Evolutionary conservation across 257 asterid species (phyloP), one percentile per base, ranked within the genome.

Genomic region (Nyctanthes arbortristis): DNA sequence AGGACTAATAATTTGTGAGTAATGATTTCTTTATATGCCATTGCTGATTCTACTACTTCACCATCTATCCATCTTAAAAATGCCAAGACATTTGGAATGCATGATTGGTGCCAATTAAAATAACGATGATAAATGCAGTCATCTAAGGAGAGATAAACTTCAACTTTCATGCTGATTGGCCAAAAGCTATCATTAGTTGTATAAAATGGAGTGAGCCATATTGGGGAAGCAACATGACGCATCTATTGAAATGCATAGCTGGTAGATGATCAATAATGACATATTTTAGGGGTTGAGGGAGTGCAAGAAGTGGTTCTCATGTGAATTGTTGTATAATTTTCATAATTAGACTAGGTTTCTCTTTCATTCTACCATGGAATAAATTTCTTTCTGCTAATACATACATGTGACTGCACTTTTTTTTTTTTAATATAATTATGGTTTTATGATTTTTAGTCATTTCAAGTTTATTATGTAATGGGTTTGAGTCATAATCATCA

Each of bases 271-370:
- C 27, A 49, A 40, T 40, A 3, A 22, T 6, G 8, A 49, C 3
- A 18, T 47, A 47, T 6, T 49, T 28, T 18, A 20, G 58, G n/a
- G 9, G 5, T 18, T 49, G 28, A 49, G 28, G 13, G 57, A 49
- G 58, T 22, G 4, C 8, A 49, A 13, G 58, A 49, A 49, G 28
- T 7, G 6, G 3, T 27, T 68, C 7, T 2, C 49, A 27, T 35
- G 18, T 22, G 5, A 13, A 52, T 52, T 4, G 28, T n/a, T 20
- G 27, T 22, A 18, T 29, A 49, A 7, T 33, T 43, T 27, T 28
- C 34, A n/a, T 5, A 31, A 16, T 43, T 8, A 69, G 43, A 33
- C 30, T 45, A 70, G n/a, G 62, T 65, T 57, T 76, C 45, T 14
- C 31, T 47, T n/a, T 35, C 37, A 56, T 5, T 37, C 57, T 36